Conservation (phyloP, 768 basidiomycete species). For the Phlebiopsis gigantea region DNA sequence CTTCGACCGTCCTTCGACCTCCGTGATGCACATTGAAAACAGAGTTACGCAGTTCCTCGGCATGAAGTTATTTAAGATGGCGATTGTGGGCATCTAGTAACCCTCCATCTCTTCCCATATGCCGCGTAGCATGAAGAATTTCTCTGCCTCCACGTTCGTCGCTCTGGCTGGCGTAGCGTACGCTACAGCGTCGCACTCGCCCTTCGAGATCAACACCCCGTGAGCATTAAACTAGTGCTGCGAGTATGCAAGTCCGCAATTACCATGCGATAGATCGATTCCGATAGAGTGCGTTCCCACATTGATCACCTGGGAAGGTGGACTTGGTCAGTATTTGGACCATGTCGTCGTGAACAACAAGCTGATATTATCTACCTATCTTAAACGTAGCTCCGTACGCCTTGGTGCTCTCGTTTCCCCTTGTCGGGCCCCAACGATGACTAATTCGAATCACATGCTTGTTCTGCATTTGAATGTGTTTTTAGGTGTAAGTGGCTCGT, state of each 20-base stretch:
- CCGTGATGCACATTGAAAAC: no score
- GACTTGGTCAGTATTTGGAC: not conserved
- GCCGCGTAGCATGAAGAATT: not conserved
- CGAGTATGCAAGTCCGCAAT: no score
- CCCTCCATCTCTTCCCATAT: not conserved
- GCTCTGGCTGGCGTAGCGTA: not conserved
- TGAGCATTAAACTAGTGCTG: no score
- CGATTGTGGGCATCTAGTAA: not conserved
- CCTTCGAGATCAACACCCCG: not conserved
- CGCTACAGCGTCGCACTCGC: not conserved
- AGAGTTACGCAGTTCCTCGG: not conserved
- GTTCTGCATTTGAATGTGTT: not conserved
- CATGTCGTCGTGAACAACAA: not conserved
- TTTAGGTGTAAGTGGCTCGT: not conserved
- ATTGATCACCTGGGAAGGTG: not conserved
- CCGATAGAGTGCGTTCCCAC: not conserved
- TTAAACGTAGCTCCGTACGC: not conserved
- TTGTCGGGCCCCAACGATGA: not conserved
- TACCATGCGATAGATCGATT: no score
- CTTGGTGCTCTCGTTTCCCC: not conserved
- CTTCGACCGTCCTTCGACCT: no score
- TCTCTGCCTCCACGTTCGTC: not conserved
- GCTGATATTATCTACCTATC: not conserved
- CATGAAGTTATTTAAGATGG: not conserved
- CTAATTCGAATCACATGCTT: not conserved